phyloP scores from a whole-genome alignment of 805 yeast genomes.

The Candida ipomoeae region DNA sequence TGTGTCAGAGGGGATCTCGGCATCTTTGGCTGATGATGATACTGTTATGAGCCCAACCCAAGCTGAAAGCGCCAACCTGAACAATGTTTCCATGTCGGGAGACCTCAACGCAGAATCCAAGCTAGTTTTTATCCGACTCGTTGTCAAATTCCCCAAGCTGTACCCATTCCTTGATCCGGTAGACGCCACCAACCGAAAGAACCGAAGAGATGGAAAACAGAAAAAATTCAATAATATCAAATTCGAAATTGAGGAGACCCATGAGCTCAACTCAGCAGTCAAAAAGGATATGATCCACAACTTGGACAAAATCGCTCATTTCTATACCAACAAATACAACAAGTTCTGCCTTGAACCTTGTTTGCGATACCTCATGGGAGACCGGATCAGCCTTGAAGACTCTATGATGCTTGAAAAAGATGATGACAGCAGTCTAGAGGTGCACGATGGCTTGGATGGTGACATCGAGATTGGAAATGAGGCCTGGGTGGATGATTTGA shows the following conservation, averaged over 20 bases:
- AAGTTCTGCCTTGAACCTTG: slow-evolving; percentile 78
- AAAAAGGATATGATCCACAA: slow-evolving; percentile 48
- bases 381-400: slow-evolving; percentile 48
- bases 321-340: slow-evolving; percentile 50
- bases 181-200: background rate
- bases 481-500: slow-evolving; percentile 42
- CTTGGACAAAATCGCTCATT: slow-evolving; percentile 52
- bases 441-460: slow-evolving; percentile 15
- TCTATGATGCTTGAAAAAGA: slow-evolving; percentile 22
- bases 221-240: slow-evolving; percentile 23
- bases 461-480: slow-evolving; percentile 35
- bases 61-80: slow-evolving; percentile 5
- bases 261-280: slow-evolving; percentile 52
- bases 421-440: slow-evolving; percentile 23
- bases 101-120: slow-evolving; percentile 10
- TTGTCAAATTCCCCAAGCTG: slow-evolving; percentile 61
- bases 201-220: slow-evolving; percentile 5
- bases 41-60: background rate
- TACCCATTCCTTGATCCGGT: slow-evolving; percentile 65
- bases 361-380: slow-evolving; percentile 76
- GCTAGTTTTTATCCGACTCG: slow-evolving; percentile 63
- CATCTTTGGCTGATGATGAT: background rate
- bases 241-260: slow-evolving; percentile 74
- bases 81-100: background rate
- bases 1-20: background rate